phyloP scores from a whole-genome alignment of 306 rosid species.

The Vigna nakashimae region DNA sequence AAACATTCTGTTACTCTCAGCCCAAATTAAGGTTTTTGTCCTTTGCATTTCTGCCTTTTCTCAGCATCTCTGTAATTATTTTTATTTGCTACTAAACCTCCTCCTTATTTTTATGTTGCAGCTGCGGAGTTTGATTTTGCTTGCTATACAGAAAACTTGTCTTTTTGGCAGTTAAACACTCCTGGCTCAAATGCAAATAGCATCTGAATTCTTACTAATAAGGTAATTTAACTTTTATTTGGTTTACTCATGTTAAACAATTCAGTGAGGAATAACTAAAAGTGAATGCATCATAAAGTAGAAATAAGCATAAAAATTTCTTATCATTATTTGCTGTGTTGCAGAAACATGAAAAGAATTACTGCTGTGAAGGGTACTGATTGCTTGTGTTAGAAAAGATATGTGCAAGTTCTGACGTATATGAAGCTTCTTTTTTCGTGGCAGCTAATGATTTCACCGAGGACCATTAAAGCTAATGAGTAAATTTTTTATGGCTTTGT shows the following conservation, averaged over 20 bases:
- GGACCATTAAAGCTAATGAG: conserved; percentile 41
- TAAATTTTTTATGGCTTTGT: conserved; percentile 14
- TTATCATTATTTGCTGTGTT: conserved; percentile 38
- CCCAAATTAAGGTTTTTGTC: conserved; percentile 62
- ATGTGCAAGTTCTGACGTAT: conserved; percentile 50
- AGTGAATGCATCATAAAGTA: conserved; percentile 31
- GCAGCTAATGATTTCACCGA: conserved; percentile 57
- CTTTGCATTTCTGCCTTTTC: conserved; percentile 54
- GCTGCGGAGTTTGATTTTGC: conserved; percentile 52
- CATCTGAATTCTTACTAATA: conserved; percentile 29
- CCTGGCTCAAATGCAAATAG: conserved; percentile 30
- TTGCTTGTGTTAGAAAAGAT: conserved; percentile 48
- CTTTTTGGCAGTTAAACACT: conserved; percentile 21
- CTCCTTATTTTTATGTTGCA: conserved; percentile 44
- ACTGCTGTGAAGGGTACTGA: conserved; percentile 60
- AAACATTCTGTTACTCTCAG: conserved; percentile 56
- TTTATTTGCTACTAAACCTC: conserved; percentile 40
- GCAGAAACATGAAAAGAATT: conserved; percentile 50
- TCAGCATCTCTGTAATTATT: conserved; percentile 41
- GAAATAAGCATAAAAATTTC: conserved; percentile 35
- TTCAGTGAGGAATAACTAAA: conserved; percentile 17
- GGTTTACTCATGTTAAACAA: conserved; percentile 3
- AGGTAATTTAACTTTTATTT: conserved; percentile 45
- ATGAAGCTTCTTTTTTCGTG: conserved; percentile 49
- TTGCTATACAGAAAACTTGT: conserved; percentile 39